Evolutionary conservation across 2,329 filamentous ascomycete genomes (phyloP).

Genomic region (Aureobasidium vineae): DNA sequence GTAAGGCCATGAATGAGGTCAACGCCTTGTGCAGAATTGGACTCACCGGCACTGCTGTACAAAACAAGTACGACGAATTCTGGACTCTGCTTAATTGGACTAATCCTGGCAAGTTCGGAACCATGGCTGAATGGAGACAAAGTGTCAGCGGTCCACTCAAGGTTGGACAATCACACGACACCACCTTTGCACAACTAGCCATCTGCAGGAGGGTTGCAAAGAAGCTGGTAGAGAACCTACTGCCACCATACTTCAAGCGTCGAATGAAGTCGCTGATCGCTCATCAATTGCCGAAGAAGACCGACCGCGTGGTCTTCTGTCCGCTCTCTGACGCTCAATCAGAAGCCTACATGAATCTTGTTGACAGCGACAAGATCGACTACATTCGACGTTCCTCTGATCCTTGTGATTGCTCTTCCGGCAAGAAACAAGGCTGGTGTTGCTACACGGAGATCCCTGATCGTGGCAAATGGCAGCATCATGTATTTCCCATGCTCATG

Average conservation of each 20-base stretch:
- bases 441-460: constrained; percentile 62
- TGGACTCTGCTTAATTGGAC: constrained; percentile 98
- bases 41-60: constrained; percentile 91
- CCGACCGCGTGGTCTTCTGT: constrained; percentile 91
- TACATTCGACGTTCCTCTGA: constrained; percentile 67
- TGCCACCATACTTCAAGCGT: constrained; percentile 86
- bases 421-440: constrained; percentile 76
- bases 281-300: constrained; percentile 91
- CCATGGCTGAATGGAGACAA: constrained; percentile 71
- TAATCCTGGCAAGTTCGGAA: constrained; percentile 71
- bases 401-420: constrained; percentile 66
- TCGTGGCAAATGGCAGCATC: constrained; percentile 67
- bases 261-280: constrained; percentile 92
- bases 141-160: constrained; percentile 77
- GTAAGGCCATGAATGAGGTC: constrained; percentile 82
- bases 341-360: constrained; percentile 76
- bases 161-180: constrained; percentile 88
- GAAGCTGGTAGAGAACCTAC: constrained; percentile 79
- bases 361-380: constrained; percentile 68
- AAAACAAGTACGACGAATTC: constrained; percentile 96
- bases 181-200: constrained; percentile 77
- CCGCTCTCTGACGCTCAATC: constrained; percentile 79
- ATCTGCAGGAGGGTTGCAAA: constrained; percentile 76
- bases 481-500: constrained; percentile 82
- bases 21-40: constrained; percentile 92